A percentile compares a stretch with the other conserved stretches of the same genome.
These are phyloP conservation scores for Pseudocercospora macadamiae DNA, from an alignment of 2,329 filamentous ascomycete species.

Conservation along the genomic window DNA sequence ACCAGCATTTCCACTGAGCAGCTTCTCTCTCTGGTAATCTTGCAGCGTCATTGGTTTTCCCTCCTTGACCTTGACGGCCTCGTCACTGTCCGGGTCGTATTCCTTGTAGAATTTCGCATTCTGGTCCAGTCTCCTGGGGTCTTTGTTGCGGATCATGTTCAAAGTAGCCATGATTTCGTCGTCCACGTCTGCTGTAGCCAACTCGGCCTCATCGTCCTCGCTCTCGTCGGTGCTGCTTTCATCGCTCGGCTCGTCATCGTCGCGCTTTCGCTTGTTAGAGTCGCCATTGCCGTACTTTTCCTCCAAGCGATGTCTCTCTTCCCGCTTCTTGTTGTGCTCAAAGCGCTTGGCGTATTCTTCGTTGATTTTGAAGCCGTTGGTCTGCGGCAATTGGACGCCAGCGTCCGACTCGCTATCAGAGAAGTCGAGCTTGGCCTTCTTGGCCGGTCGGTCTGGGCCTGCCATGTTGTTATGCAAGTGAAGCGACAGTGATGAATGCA, in stretches of 20 bases:
- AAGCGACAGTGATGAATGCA: background rate
- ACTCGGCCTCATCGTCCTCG: slow-evolving; percentile 87
- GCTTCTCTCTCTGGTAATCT: slow-evolving; percentile 90
- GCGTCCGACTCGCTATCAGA: slow-evolving; percentile 29
- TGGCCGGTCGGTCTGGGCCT: slow-evolving; percentile 26
- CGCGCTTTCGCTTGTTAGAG: slow-evolving; percentile 31
- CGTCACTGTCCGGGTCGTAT: slow-evolving; percentile 56
- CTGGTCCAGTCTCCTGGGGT: slow-evolving; percentile 86
- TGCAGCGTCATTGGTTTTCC: slow-evolving; percentile 77
- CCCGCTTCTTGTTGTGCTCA: slow-evolving; percentile 96
- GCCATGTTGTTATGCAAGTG: slow-evolving; percentile 19
- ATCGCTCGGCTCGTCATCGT: slow-evolving; percentile 53
- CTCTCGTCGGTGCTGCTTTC: slow-evolving; percentile 71
- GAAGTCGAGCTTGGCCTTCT: slow-evolving; percentile 38
- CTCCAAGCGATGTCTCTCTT: slow-evolving; percentile 80
- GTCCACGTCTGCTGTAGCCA: slow-evolving; percentile 84
- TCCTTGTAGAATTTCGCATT: slow-evolving; percentile 76
- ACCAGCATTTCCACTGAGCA: slow-evolving; percentile 72
- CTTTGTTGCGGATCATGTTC: slow-evolving; percentile 84
- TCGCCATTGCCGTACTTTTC: slow-evolving; percentile 74
- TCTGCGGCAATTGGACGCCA: slow-evolving; percentile 28
- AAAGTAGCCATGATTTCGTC: slow-evolving; percentile 85
- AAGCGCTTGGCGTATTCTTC: slow-evolving; percentile 86
- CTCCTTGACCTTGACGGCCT: slow-evolving; percentile 57
- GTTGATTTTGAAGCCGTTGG: slow-evolving; percentile 75